A percentile compares a stretch with the other conserved stretches of the same genome.
Evolutionary conservation across 805 yeast genomes (phyloP).

Genomic region (Scheffersomyces spartinae): DNA sequence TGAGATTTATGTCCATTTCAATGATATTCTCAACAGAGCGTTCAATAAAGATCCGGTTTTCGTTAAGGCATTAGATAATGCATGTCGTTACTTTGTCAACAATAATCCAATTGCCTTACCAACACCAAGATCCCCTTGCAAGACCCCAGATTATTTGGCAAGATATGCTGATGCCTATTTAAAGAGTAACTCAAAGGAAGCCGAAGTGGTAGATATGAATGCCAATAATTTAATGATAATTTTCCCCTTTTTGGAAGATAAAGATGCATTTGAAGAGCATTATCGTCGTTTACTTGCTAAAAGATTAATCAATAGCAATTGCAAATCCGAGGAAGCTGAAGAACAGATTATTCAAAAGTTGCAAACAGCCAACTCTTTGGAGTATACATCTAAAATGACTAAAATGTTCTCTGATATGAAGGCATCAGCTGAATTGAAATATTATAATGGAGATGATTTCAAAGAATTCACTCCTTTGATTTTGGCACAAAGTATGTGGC

Average conservation of each 20-base stretch:
- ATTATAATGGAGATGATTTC: constrained; percentile 32
- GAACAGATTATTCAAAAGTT: constrained; percentile 74
- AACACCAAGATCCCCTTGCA: constrained; percentile 46
- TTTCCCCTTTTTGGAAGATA: constrained; percentile 82
- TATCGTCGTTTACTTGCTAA: constrained; percentile 84
- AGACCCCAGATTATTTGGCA: constrained; percentile 87
- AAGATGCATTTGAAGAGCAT: constrained; percentile 89
- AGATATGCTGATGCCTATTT: constrained; percentile 77
- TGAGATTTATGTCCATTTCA: constrained; percentile 56
- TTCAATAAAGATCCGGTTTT: constrained; percentile 68
- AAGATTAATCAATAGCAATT: constrained; percentile 77
- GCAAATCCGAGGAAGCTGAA: constrained; percentile 78
- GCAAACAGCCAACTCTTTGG: constrained; percentile 82
- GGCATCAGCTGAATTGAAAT: constrained; percentile 65
- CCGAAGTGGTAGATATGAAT: constrained; percentile 62
- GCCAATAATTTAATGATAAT: constrained; percentile 79
- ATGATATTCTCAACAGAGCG: constrained; percentile 49
- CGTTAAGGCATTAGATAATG: constrained; percentile 79
- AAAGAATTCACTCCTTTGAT: constrained; percentile 58
- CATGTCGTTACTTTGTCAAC: constrained; percentile 79
- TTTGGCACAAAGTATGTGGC: constrained; percentile 89
- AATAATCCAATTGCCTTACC: constrained; percentile 70
- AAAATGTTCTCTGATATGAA: constrained; percentile 94
- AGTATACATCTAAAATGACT: constrained; percentile 86
- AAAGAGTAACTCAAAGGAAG: constrained; percentile 60